phyloP scores from a whole-genome alignment of 2,329 filamentous ascomycete species.

The Penicillium concentricum region DNA sequence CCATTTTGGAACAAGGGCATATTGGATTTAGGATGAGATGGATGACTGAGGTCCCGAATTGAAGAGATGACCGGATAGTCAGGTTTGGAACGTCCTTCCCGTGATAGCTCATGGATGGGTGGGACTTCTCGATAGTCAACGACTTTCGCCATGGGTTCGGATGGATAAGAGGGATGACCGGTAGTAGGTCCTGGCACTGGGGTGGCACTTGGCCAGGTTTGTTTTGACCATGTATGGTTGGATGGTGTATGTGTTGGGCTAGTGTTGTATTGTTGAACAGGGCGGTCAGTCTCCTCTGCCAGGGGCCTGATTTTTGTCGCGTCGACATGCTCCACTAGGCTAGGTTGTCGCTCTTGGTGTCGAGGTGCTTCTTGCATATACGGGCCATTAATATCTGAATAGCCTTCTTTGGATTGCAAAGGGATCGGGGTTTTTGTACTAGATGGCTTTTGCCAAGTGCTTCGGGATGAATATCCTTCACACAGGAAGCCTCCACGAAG shows the following conservation, averaged over 20 bases:
- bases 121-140: constrained; percentile 41
- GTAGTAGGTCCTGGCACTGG: constrained; percentile 6
- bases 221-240: constrained; percentile 42
- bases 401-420: constrained; percentile 77
- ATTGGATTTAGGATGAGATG: constrained; percentile 35
- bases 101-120: constrained; percentile 41
- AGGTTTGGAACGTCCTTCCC: constrained; percentile 37
- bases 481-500: constrained; percentile 86
- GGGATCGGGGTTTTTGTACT: constrained; percentile 67
- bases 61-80: constrained; percentile 44
- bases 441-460: constrained; percentile 75
- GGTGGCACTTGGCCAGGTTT: constrained; percentile 33
- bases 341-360: constrained; percentile 40
- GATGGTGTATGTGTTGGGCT: constrained; percentile 39
- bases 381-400: constrained; percentile 37
- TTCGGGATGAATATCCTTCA: constrained; percentile 81
- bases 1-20: constrained; percentile 38
- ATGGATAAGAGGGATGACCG: constrained; percentile 37
- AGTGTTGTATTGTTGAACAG: constrained; percentile 39
- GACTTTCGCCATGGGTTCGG: constrained; percentile 41
- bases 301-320: constrained; percentile 48
- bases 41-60: constrained; percentile 41
- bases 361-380: constrained; percentile 41
- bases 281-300: constrained; percentile 46
- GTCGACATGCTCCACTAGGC: constrained; percentile 39